phyloP scores from a whole-genome alignment of 2,329 filamentous ascomycete genomes.

The Colletotrichum melonis region DNA sequence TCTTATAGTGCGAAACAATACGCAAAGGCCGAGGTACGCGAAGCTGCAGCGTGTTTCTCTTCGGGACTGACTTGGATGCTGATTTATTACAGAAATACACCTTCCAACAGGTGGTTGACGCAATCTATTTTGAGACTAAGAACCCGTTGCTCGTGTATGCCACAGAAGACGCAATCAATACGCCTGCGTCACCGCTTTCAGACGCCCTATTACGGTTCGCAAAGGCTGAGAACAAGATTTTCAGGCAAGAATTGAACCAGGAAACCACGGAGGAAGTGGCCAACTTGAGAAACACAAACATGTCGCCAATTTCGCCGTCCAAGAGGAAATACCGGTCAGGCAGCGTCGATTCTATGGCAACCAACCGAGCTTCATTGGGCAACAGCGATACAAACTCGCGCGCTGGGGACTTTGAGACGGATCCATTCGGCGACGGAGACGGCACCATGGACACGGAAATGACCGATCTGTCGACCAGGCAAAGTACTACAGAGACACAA shows the following conservation, averaged over 20 bases:
- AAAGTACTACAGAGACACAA: background rate
- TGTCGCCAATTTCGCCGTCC: constrained; percentile 48
- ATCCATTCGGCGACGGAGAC: constrained; percentile 43
- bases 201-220: constrained; percentile 57
- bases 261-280: constrained; percentile 44
- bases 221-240: constrained; percentile 62
- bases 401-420: constrained; percentile 32
- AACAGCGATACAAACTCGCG: constrained; percentile 39
- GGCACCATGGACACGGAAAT: constrained; percentile 42
- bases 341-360: constrained; percentile 60
- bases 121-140: constrained; percentile 60
- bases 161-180: constrained; percentile 58
- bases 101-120: constrained; percentile 55
- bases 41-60: background rate
- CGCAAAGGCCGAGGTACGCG: constrained; percentile 61
- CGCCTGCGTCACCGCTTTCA: constrained; percentile 50
- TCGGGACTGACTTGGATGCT: constrained; percentile 15
- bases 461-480: constrained; percentile 37
- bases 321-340: constrained; percentile 59
- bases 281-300: constrained; percentile 2
- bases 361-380: constrained; percentile 56
- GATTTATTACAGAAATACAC: constrained; percentile 56
- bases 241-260: constrained; percentile 60
- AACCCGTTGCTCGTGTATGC: constrained; percentile 64
- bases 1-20: constrained; percentile 54